Conservation (phyloP, 1,284 basidiomycete species). For the Puccinia brachypodii region DNA sequence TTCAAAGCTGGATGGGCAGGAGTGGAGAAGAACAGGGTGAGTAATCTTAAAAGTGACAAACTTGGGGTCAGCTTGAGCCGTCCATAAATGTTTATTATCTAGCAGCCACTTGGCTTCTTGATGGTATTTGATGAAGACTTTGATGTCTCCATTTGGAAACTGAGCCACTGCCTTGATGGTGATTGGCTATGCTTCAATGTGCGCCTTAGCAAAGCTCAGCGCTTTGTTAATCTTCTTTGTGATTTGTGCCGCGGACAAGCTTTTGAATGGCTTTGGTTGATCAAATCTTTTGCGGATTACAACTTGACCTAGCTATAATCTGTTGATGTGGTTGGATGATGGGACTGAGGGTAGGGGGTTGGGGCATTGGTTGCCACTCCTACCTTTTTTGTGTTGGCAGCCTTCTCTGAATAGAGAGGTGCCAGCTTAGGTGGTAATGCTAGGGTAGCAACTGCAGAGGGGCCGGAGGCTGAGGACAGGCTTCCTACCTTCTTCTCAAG, state of each 20-base stretch:
- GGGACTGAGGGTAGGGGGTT: not conserved
- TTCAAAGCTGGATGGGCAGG: not conserved
- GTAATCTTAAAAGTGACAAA: not conserved
- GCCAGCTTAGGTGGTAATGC: not conserved
- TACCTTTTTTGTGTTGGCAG: not conserved
- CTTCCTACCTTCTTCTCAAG: not conserved
- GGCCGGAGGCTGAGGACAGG: not conserved
- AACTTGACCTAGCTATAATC: not conserved
- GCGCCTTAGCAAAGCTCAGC: not conserved
- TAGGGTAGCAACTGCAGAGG: not conserved
- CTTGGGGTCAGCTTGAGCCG: not conserved
- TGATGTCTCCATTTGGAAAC: not conserved
- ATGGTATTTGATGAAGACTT: not conserved
- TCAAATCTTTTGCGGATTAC: not conserved
- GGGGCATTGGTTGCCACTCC: not conserved
- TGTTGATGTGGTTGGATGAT: not conserved
- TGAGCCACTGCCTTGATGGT: not conserved
- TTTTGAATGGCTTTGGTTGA: not conserved
- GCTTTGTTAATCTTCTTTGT: not conserved
- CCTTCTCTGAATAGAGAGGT: not conserved
- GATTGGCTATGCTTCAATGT: not conserved
- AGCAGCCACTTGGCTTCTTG: conserved; percentile 8
- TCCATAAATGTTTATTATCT: not conserved
- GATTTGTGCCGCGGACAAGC: not conserved
- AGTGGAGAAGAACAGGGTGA: not conserved